Conservation (phyloP, 306 rosid genomes). For the Chamaecrista fasciculata region DNA sequence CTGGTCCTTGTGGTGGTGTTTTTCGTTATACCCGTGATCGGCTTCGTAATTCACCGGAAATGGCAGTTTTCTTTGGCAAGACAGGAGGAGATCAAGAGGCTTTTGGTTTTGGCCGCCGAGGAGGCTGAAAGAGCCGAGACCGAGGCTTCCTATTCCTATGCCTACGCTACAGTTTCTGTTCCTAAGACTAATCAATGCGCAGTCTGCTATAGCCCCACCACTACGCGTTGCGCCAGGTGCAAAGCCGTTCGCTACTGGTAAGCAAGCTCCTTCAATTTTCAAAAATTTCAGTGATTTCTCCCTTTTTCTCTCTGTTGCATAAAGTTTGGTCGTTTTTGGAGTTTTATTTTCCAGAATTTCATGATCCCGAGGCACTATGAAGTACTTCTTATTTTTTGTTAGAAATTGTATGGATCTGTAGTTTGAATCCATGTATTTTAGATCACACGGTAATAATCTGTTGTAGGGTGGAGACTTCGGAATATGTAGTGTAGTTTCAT, state of each 20-base stretch:
- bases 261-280: conserved; percentile 19
- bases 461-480: background rate
- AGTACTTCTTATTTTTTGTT: background rate
- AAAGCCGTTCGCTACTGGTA: conserved; percentile 92
- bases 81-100: conserved; percentile 76
- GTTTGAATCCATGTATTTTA: background rate
- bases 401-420: background rate
- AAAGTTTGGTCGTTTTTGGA: background rate
- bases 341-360: background rate
- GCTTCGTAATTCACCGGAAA: conserved; percentile 52
- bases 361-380: background rate
- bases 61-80: conserved; percentile 65
- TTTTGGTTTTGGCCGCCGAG: conserved; percentile 65
- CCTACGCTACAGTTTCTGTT: conserved; percentile 23
- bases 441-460: background rate
- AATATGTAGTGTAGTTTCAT: background rate
- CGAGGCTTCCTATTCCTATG: conserved; percentile 48
- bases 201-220: conserved; percentile 71
- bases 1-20: conserved; percentile 54
- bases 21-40: conserved; percentile 51
- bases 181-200: conserved; percentile 51
- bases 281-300: too few species aligned
- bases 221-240: conserved; percentile 76
- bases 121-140: conserved; percentile 77
- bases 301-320: background rate